Base-by-base conservation (phyloP, 2,329 filamentous ascomycete genomes). In the Zarea fungicola region DNA sequence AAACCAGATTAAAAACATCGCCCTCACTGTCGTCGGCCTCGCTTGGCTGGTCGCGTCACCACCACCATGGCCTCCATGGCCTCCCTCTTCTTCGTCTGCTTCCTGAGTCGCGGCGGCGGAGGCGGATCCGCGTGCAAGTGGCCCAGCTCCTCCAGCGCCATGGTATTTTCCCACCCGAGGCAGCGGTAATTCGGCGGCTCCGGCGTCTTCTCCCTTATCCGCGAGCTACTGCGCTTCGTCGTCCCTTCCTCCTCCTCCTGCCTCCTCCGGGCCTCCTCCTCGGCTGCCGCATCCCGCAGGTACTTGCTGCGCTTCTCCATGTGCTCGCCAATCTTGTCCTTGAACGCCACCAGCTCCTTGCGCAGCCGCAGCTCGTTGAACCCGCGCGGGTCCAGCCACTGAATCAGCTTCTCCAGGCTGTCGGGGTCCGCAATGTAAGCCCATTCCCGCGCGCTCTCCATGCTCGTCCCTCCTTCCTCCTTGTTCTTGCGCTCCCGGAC, bases 321-420 rank as follows among this genome's bases (percentile, higher is more conserved):
- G 60, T 90, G 83, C 53, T 78, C 77, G 21, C 77, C 72, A 54
- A 96, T 95, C 59, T 82, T 81, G 34, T 91, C 84, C 43, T 83
- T 84, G 70, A 85, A 95, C 18, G 76, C 70, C 43, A 85, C 72
- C 4, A 99, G 77, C 65, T 97, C 92, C 67, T 96, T 97, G 52
- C 86, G 82, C 42, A 99, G 75, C 62, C 89, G 91, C 54, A 86
- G 71, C 68, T 99, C 93, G 55, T 95, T 90, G 55, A 85, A 76
- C 1, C 93, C 93, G 14, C 89, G 85, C 11, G 84, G 79, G 61
- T 99, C 92, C 5, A 99, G 77, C 91, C 93, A 99, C 45, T 79
- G 78, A 53, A 97, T 81, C 16, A 99, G 77, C 45, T 78, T 79
- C 53, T 93, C 87, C 5, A 99, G 69, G 31, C 87, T 78, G 42